Evolutionary conservation across 345 rosid genomes (phyloP), one percentile per base, ranked within the genome.

Genomic region (Populus deltoides): DNA sequence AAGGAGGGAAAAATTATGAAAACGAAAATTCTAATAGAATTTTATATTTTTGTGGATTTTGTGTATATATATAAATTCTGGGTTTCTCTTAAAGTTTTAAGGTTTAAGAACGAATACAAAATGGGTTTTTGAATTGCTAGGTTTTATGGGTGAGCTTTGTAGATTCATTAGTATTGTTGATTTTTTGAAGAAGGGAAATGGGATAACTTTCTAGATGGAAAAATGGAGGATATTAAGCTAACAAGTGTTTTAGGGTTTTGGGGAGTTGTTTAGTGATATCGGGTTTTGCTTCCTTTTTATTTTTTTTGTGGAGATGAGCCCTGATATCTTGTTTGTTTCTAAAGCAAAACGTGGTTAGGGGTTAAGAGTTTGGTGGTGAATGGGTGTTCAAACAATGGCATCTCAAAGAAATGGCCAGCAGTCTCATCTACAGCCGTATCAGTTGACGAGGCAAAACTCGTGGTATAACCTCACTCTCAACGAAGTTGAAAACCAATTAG

Each of bases 351-450:
- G 45, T 33, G 15, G 45, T n/a, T 59, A 3, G 27, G 63, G 65
- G 65, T 59, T 24, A 24, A 59, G 65, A n/a, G 29, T 24, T 59
- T 59, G 65, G 25, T 77, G 79, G 79, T 79, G 82, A 83, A 86
- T 89, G 92, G 93, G 90, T 85, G 83, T 89, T 83, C 92, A 89
- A 80, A 89, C 86, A 13, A 86, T 84, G 88, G 90, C 88, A 70
- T 86, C 89, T 74, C 89, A 86, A 41, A 82, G 81, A 74, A 87
- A 86, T 72, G 82, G 85, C 36, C 89, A 86, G 38, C 86, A 83
- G 69, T 72, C 81, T 61, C 86, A 80, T 80, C 25, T 76, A 66
- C 88, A 81, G 31, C 63, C 86, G 17, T 76, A 79, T 39, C 78
- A 85, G 9, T 49, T 87, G 85, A 73, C 53, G 63, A 43, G 89